Percentiles rank a stretch among this genome's conserved stretches.
Conservation (phyloP, 148 eudicot genomes). For the Rhododendron griersonianum region DNA sequence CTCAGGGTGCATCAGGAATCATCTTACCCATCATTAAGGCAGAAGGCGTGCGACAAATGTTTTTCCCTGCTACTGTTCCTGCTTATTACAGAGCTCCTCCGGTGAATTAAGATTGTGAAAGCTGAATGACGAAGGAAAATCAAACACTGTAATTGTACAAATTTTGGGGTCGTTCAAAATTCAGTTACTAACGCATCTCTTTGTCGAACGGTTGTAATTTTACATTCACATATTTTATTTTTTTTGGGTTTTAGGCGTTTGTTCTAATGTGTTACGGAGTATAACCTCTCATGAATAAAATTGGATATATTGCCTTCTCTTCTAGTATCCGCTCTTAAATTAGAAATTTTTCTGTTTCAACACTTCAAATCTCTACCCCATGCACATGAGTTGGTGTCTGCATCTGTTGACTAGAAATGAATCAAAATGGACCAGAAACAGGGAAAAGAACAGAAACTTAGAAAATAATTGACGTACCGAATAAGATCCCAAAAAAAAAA, state of each 20-base stretch:
- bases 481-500: too few species aligned
- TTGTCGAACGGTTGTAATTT: not conserved
- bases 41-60: constrained; percentile 92
- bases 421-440: not conserved
- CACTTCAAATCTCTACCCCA: not conserved
- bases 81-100: constrained; percentile 88
- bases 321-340: not conserved
- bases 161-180: not conserved
- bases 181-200: not conserved
- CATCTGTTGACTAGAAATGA: not conserved
- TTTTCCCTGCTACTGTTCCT: constrained; percentile 83
- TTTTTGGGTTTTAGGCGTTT: not conserved
- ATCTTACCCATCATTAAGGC: constrained; percentile 89
- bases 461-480: not conserved
- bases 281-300: not conserved
- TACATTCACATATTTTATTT: not conserved
- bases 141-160: not conserved
- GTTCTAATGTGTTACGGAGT: not conserved
- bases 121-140: not conserved
- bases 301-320: not conserved
- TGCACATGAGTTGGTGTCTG: not conserved
- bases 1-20: constrained; percentile 84
- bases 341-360: not conserved
- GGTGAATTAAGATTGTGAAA: constrained; percentile 12
- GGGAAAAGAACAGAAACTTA: not conserved